Evolutionary conservation across 306 rosid genomes (phyloP), one percentile per base, ranked within the genome.

Genomic region (Vigna nakashimae): DNA sequence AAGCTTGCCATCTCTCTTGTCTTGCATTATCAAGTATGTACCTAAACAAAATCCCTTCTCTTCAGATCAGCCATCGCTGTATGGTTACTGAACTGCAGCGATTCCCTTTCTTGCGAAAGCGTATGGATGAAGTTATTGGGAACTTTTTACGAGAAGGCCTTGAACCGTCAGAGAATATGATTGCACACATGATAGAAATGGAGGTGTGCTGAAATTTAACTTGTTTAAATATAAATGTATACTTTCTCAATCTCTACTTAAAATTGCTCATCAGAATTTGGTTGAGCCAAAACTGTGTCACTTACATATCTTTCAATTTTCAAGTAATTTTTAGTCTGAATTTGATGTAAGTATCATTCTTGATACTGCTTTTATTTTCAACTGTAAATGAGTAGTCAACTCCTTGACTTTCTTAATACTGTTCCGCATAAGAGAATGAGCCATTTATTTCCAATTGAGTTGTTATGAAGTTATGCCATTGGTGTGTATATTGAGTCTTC

Each of bases 91-190:
- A 96, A 83, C 81, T 96, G 82, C 98, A 96, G 80, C 89, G 98
- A 22, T 96, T 96, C 82, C 99, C 99, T 70, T 80, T 91, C 72
- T 80, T 96, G 89, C 86, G 97, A 42, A 96, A 83, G 89, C 92
- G 97, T 58, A 90, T 96, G 97, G 99, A 96, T 84, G 99, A 96
- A 86, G 99, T 96, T 65, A 87, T 88, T 4, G 96, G 96, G 70
- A 90, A 88, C 80, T 92, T 96, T 85, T 73, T 96, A 76, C 91
- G 97, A 46, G 99, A 92, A 59, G 98, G 99, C 79, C 97, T 96
- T 69, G 92, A 87, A 80, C 99, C 99, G 59, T 91, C 97, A 0
- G 93, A 92, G 79, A 91, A 87, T 74, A 92, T 96, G 98, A 96
- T 96, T 73, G 94, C 90, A 7, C 99, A 96, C 89, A 84, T 92